Conservation (phyloP, 352 stramenopile species). For the Phytophthora nicotianae region DNA sequence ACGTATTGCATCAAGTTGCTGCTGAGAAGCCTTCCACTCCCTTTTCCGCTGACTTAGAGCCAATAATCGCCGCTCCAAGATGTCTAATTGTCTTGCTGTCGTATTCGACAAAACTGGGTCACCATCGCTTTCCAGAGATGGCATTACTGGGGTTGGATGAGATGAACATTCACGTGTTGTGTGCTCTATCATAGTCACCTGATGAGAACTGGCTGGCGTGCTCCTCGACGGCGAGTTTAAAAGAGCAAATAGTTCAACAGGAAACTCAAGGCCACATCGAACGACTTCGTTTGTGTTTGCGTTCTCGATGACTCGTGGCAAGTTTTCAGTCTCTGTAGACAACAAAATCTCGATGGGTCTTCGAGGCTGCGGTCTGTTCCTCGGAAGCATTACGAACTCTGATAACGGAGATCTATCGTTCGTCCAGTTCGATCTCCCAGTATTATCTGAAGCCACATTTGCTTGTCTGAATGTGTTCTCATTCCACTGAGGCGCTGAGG, state of each 20-base stretch:
- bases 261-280: constrained; percentile 42
- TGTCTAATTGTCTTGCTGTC: constrained; percentile 32
- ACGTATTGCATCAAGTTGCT: constrained; percentile 25
- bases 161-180: neutral
- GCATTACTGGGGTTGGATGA: neutral
- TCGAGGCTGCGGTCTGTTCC: constrained; percentile 43
- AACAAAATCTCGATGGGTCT: constrained; percentile 41
- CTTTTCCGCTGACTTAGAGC: constrained; percentile 31
- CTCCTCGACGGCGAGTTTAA: constrained; percentile 1
- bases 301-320: neutral
- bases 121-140: neutral
- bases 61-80: constrained; percentile 33
- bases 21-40: constrained; percentile 40
- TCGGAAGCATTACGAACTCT: constrained; percentile 42
- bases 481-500: neutral
- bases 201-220: neutral
- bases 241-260: constrained; percentile 17
- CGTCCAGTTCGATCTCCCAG: constrained; percentile 6
- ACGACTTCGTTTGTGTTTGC: constrained; percentile 11
- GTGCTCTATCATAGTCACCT: neutral
- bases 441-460: neutral
- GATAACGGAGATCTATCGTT: constrained; percentile 29
- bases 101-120: constrained; percentile 5
- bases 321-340: constrained; percentile 3
- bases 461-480: neutral